A percentile compares a stretch with the other conserved stretches of the same genome.
These are phyloP conservation scores for Suhomyces chickasaworum DNA, from an alignment of 1,139 yeast species.

Conservation along the genomic window DNA sequence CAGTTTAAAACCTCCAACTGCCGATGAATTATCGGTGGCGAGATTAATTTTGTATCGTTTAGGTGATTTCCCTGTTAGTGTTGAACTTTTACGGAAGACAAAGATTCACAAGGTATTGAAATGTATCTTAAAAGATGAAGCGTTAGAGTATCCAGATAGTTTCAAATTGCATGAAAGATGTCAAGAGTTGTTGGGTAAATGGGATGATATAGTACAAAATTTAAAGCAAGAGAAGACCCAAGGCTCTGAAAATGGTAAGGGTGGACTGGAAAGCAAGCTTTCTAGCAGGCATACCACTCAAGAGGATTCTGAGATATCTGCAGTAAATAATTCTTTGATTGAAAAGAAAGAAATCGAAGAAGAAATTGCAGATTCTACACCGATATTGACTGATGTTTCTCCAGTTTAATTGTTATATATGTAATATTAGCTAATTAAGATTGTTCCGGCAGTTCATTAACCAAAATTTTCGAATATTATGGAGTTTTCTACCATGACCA, in stretches of 20 bases:
- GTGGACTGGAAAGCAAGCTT: constrained; percentile 17
- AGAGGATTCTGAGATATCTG: constrained; percentile 42
- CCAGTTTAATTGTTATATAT: constrained; percentile 14
- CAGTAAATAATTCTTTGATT: constrained; percentile 18
- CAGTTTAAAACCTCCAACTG: constrained; percentile 44
- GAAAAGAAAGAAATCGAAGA: constrained; percentile 14
- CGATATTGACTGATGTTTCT: constrained; percentile 10
- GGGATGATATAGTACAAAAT: constrained; percentile 44
- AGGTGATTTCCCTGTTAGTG: constrained; percentile 53
- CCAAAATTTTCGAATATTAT: not conserved
- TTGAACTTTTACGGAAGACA: constrained; percentile 54
- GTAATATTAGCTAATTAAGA: constrained; percentile 13
- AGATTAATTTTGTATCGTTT: constrained; percentile 54
- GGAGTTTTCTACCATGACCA: too few relatives aligned
- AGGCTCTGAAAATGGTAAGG: constrained; percentile 12
- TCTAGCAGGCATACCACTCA: constrained; percentile 17
- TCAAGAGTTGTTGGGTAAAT: constrained; percentile 43
- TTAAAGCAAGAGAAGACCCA: constrained; percentile 36
- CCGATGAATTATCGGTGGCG: constrained; percentile 57
- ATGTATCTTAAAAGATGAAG: constrained; percentile 46
- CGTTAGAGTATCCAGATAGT: constrained; percentile 47
- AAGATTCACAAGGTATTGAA: constrained; percentile 57
- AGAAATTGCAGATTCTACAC: constrained; percentile 8
- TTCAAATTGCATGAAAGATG: constrained; percentile 52
- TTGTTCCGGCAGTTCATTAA: not conserved